Evolutionary conservation across 495 filamentous ascomycete species (phyloP).

Genomic region (Mycothermus thermophilus): DNA sequence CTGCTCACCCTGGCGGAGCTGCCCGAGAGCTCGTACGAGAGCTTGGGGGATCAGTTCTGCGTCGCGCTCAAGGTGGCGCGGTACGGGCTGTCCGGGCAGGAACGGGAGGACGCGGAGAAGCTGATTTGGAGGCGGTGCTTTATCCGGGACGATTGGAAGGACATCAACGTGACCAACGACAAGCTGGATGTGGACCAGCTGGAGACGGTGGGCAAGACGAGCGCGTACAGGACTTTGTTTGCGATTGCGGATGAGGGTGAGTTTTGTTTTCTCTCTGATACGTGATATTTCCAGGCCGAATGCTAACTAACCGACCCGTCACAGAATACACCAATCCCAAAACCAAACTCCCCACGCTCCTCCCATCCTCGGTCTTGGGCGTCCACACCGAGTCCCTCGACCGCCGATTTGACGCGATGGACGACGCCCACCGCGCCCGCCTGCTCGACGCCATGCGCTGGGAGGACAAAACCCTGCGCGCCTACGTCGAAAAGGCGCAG

Average conservation of each 20-base stretch:
- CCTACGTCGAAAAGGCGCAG: conserved; percentile 43
- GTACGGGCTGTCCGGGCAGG: conserved; percentile 37
- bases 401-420: conserved; percentile 37
- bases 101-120: conserved; percentile 43
- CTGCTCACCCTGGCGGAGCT: conserved; percentile 59
- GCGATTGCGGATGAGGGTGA: conserved; percentile 30
- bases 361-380: conserved; percentile 38
- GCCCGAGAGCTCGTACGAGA: conserved; percentile 23
- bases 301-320: too few species aligned
- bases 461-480: conserved; percentile 39
- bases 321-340: not conserved
- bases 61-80: conserved; percentile 55
- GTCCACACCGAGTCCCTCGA: conserved; percentile 39
- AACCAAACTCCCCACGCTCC: conserved; percentile 4
- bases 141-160: conserved; percentile 63
- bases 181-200: conserved; percentile 37
- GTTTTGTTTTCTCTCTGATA: too few species aligned
- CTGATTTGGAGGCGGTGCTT: conserved; percentile 77
- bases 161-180: conserved; percentile 40
- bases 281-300: too few species aligned
- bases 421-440: conserved; percentile 34
- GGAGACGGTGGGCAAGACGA: conserved; percentile 32
- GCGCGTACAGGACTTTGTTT: conserved; percentile 36
- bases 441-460: conserved; percentile 38
- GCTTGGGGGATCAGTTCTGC: conserved; percentile 46